A percentile compares a stretch with the other conserved stretches of the same genome.
These are phyloP conservation scores for Lasiodiplodia sp. DNA, from an alignment of 2,329 filamentous ascomycete species.

Conservation along the genomic window DNA sequence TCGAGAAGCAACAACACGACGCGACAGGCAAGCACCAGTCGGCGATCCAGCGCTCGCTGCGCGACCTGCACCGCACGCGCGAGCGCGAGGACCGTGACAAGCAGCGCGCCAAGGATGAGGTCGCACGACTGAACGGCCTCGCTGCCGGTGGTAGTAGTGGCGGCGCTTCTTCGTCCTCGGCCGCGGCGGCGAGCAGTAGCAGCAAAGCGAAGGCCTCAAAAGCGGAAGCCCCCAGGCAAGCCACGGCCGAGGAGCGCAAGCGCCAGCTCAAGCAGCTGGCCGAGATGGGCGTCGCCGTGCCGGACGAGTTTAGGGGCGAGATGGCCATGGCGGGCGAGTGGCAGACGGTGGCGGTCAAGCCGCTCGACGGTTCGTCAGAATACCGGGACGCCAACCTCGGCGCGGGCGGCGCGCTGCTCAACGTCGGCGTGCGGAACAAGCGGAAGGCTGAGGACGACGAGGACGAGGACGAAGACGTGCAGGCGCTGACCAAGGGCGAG, in stretches of 20 bases:
- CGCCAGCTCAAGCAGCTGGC: conserved; percentile 87
- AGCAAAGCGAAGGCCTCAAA: conserved; percentile 34
- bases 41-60: conserved; percentile 85
- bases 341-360: conserved; percentile 67
- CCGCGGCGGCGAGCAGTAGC: conserved; percentile 33
- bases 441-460: conserved; percentile 67
- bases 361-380: background rate
- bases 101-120: conserved; percentile 81
- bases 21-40: conserved; percentile 84
- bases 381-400: conserved; percentile 53
- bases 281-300: conserved; percentile 84
- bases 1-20: conserved; percentile 90
- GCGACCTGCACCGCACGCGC: conserved; percentile 84
- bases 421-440: conserved; percentile 67
- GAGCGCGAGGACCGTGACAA: conserved; percentile 83
- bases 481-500: conserved; percentile 54
- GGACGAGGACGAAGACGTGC: conserved; percentile 65
- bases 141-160: conserved; percentile 55
- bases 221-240: conserved; percentile 48
- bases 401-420: conserved; percentile 51
- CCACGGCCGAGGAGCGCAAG: conserved; percentile 73
- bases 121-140: conserved; percentile 83
- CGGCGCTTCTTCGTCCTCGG: conserved; percentile 40
- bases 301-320: conserved; percentile 77
- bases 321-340: conserved; percentile 91